Evolutionary conservation across 805 yeast genomes (phyloP).

Genomic region (Starmerella floris): DNA sequence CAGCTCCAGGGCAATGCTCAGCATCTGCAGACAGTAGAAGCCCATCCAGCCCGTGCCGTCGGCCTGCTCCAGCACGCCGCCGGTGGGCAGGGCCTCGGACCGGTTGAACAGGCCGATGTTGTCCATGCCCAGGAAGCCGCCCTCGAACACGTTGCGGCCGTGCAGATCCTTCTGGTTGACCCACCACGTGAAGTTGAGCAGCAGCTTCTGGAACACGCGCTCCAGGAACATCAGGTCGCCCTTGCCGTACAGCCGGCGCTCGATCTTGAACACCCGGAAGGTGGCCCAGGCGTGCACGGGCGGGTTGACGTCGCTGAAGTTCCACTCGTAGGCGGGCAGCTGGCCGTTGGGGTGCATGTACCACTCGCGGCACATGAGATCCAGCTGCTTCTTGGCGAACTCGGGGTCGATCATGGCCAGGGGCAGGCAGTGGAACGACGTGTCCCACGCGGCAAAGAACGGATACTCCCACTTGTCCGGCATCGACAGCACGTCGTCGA

Average conservation of each 20-base stretch:
- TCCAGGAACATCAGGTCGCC: constrained; percentile 76
- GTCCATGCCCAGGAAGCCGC: constrained; percentile 86
- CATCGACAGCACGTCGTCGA: constrained; percentile 73
- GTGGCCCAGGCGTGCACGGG: constrained; percentile 97
- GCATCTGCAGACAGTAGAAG: constrained; percentile 76
- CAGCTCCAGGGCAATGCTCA: constrained; percentile 80
- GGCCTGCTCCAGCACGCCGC: constrained; percentile 81
- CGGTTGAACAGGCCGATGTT: constrained; percentile 87
- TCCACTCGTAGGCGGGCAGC: constrained; percentile 94
- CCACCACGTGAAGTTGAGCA: constrained; percentile 94
- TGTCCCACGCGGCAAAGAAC: constrained; percentile 93
- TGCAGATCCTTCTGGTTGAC: constrained; percentile 77
- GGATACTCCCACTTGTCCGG: constrained; percentile 97
- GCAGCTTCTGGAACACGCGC: constrained; percentile 79
- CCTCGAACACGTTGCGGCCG: constrained; percentile 84
- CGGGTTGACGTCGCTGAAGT: constrained; percentile 88
- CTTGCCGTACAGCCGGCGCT: constrained; percentile 68
- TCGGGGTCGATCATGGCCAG: constrained; percentile 86
- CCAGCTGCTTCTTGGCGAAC: constrained; percentile 80
- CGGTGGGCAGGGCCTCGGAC: constrained; percentile 86
- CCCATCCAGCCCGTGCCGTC: constrained; percentile 99
- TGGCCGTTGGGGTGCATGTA: constrained; percentile 98
- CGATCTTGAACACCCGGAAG: constrained; percentile 74
- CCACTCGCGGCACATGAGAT: constrained; percentile 82
- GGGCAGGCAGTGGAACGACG: constrained; percentile 89